phyloP scores from a whole-genome alignment of 352 stramenopile species.

The Pythium rishiriense region DNA sequence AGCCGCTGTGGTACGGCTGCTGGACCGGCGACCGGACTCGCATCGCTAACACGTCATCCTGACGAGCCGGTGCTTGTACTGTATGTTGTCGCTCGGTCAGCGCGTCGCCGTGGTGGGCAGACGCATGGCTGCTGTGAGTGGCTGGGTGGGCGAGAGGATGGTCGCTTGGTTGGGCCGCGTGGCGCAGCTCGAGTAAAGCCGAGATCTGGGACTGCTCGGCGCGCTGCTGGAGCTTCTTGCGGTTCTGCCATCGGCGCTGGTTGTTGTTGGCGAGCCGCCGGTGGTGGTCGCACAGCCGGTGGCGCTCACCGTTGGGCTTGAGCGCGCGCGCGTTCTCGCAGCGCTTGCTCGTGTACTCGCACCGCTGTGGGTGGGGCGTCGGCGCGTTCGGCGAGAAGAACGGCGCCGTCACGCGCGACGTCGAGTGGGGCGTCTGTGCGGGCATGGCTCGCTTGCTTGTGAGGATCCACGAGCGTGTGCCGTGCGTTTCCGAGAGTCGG shows the following conservation, averaged over 20 bases:
- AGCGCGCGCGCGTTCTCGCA: slow-evolving; percentile 34
- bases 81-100: neutral
- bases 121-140: too few relatives aligned
- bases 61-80: neutral
- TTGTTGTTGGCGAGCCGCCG: slow-evolving; percentile 68
- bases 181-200: slow-evolving; percentile 5
- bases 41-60: neutral
- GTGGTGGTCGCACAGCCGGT: slow-evolving; percentile 63
- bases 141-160: too few relatives aligned
- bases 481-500: too few relatives aligned
- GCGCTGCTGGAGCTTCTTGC: slow-evolving; percentile 21
- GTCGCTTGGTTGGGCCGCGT: too few relatives aligned
- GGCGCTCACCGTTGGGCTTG: slow-evolving; percentile 36
- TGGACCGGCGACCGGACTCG: neutral
- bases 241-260: slow-evolving; percentile 52
- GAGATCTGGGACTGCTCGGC: neutral
- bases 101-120: neutral
- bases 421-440: neutral
- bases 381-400: neutral
- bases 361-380: slow-evolving; percentile 12
- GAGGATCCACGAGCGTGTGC: too few relatives aligned
- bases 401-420: neutral
- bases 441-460: too few relatives aligned
- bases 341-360: slow-evolving; percentile 23
- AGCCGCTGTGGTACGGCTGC: too few relatives aligned